A percentile compares a stretch with the other conserved stretches of the same genome.
Evolutionary conservation across 805 yeast species (phyloP).

Genomic region (Teunomyces kruisii): DNA sequence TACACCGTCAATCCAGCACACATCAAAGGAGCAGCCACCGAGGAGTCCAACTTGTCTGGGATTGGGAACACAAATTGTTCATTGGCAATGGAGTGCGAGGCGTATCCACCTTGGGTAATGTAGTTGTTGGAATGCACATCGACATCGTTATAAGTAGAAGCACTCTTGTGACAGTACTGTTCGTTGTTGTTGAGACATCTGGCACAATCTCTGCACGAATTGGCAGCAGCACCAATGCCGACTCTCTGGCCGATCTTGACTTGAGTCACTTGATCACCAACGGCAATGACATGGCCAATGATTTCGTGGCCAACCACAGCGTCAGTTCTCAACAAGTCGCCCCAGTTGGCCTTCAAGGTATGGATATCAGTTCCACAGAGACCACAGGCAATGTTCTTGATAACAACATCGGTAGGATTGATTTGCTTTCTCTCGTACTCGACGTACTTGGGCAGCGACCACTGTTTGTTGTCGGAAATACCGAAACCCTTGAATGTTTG

Average conservation of each 20-base stretch:
- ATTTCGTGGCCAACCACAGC: conserved; percentile 49
- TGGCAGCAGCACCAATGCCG: conserved; percentile 74
- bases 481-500: conserved; percentile 63
- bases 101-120: conserved; percentile 69
- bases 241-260: conserved; percentile 71
- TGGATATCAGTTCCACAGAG: conserved; percentile 63
- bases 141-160: conserved; percentile 21
- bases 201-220: conserved; percentile 47
- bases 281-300: conserved; percentile 40
- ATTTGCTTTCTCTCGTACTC: conserved; percentile 47
- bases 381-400: conserved; percentile 26
- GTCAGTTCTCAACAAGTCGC: conserved; percentile 30
- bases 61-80: conserved; percentile 64
- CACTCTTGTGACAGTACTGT: conserved; percentile 35
- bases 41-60: conserved; percentile 48
- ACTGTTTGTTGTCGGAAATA: conserved; percentile 47
- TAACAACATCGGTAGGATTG: conserved; percentile 16
- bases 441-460: conserved; percentile 55
- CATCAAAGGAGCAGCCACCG: conserved; percentile 66
- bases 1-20: conserved; percentile 78
- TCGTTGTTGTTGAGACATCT: conserved; percentile 23
- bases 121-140: conserved; percentile 32
- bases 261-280: conserved; percentile 56
- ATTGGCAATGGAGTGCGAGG: conserved; percentile 61
- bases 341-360: conserved; percentile 54